Evolutionary conservation across 768 basidiomycete species (phyloP), one percentile per base, ranked within the genome.

Genomic region (Cystobasidium tubakii): DNA sequence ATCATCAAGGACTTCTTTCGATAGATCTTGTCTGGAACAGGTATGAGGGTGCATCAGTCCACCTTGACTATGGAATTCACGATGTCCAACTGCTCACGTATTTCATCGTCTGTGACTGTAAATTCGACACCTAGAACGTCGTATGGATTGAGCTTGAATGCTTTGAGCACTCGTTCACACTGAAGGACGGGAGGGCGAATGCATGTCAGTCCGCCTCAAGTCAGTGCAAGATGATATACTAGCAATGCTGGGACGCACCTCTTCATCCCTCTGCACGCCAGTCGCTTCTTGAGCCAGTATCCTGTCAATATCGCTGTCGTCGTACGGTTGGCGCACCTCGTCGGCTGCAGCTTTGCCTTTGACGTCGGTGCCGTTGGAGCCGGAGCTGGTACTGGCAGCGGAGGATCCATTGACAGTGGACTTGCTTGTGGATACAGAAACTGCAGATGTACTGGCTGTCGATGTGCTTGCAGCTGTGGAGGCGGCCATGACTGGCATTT

Each of bases 101-200:
- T 86, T 34, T 90, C 94, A 70, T 91, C 88, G 29, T 87, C 84
- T 10, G 89, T 79, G 15, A 80, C 81, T 15, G 77, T 67, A 1
- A 79, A 65, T 55, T 86, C 86, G 78, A 99, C 84, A 83, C 91
- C 89, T 76, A 99, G 83, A 73, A 94, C 88, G 80, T 98, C 95
- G 82, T 97, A 99, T 44, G 96, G 91, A 81, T 98, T 99, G 78
- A 98, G 85, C 81, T 92, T 98, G 86, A 99, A 98, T 0, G 94
- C 89, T 78, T 88, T 89, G 62, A 98, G 83, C 76, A 99, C 92
- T 43, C 66, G 66, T n/a, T 23, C 27, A 31, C 29, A 29, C 66
- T 67, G 42, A n/a, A n/a, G n/a, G 29, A n/a, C n/a, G 62, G 34
- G n/a, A 29, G n/a, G n/a, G n/a, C n/a, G n/a, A n/a, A n/a, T n/a